Evolutionary conservation across 108 stramenopile genomes (phyloP).

Genomic region (Pseudonitzschia pungens): DNA sequence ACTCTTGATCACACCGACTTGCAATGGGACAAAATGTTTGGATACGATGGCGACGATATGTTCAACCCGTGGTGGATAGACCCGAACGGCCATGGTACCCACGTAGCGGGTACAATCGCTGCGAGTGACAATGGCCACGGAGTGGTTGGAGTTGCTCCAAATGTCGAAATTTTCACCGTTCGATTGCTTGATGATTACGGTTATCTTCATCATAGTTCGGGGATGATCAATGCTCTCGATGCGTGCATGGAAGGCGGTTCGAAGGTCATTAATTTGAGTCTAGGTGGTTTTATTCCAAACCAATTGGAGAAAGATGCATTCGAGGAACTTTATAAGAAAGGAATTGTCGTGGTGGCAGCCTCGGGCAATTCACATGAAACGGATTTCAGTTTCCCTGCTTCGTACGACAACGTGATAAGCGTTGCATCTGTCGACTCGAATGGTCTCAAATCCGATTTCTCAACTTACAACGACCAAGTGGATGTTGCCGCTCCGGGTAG

Average conservation of each 20-base stretch:
- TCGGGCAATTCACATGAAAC: conserved; percentile 53
- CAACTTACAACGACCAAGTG: conserved; percentile 47
- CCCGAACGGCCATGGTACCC: conserved; percentile 48
- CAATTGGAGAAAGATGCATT: conserved; percentile 24
- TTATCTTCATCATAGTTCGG: conserved; percentile 28
- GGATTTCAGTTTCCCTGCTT: conserved; percentile 44
- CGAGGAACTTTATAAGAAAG: conserved; percentile 35
- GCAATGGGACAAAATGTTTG: conserved; percentile 7
- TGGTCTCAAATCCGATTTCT: conserved; percentile 37
- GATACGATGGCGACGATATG: conserved; percentile 29
- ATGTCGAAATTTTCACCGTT: conserved; percentile 40
- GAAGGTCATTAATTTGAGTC: conserved; percentile 48
- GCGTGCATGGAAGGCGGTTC: conserved; percentile 46
- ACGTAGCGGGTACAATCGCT: conserved; percentile 57
- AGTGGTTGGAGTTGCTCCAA: conserved; percentile 44
- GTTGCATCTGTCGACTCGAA: conserved; percentile 48
- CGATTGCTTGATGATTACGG: conserved; percentile 45
- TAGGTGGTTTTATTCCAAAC: conserved; percentile 34
- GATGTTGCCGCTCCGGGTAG: conserved; percentile 66
- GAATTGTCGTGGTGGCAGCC: conserved; percentile 56
- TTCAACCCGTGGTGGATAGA: conserved; percentile 40
- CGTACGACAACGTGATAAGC: conserved; percentile 47
- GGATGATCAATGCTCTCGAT: conserved; percentile 42
- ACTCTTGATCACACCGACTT: conserved; percentile 35
- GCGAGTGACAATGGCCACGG: conserved; percentile 34